Evolutionary conservation across 1,139 yeast species (phyloP), one percentile per base, ranked within the genome.

Genomic region (Groenewaldozyma sp.): DNA sequence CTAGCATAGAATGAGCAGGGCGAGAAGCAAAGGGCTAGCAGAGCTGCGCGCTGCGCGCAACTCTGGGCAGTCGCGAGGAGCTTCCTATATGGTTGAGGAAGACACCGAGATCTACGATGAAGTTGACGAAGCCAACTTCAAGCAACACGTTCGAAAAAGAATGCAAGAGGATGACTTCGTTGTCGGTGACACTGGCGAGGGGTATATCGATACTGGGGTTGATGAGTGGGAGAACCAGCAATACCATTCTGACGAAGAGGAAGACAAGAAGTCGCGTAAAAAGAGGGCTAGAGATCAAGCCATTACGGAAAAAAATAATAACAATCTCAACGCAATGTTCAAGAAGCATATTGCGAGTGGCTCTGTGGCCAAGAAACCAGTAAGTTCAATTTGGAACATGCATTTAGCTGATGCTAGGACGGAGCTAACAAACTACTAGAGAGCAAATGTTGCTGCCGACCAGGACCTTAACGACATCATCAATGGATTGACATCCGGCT

Each of bases 121-220:
- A 53, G 81, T 87, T 7, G 94, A 83, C 55, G 95, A 87, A 52
- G 78, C 73, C 32, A 77, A 82, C 24, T 88, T 75, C 61, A 68
- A 91, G 49, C 73, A 74, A 48, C 83, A 78, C 56, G 84, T 83
- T 55, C 73, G 94, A 50, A 75, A 82, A 44, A 86, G 87, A 45
- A 68, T 91, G 41, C 70, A 86, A 64, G 79, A 82, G 47, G 96
- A 88, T 55, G 95, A 88, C 56, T 91, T 91, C 57, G 91, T 91
- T 37, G 95, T 86, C 2, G 96, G 87, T 55, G 97, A 91, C 58
- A 78, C 81, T 48, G 95, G 94, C 11, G 80, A 78, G 49, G 93
- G 93, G 0, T 91, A 91, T 55, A 88, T 84, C 1, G 96, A 91
- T 53, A 82, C 82, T 36, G 97, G 97, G 39, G 84, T 73, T 11